These are phyloP conservation scores for Collybia sp. DNA, from an alignment of 768 basidiomycete genomes.

Conservation along the genomic window DNA sequence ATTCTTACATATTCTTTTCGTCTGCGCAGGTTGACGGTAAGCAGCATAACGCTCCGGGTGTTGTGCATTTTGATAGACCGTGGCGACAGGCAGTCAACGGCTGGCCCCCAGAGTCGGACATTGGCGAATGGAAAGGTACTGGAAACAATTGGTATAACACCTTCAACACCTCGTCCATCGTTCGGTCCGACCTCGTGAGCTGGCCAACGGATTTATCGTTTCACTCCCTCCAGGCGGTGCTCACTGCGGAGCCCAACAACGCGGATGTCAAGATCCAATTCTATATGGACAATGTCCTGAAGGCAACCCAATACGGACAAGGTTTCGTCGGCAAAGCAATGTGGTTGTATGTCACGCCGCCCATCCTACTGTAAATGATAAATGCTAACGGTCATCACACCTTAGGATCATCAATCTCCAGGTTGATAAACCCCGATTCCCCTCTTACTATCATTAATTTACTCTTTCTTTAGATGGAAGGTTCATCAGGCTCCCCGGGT, in stretches of 20 bases:
- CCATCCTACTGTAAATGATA: not conserved
- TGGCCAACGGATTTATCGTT: slow-evolving; percentile 41
- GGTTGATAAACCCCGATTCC: slow-evolving; percentile 10
- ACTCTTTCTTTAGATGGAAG: slow-evolving; percentile 32
- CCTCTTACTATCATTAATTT: not conserved
- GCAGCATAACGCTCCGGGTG: not conserved
- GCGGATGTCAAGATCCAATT: slow-evolving; percentile 35
- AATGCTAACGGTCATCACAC: not conserved
- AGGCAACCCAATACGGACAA: slow-evolving; percentile 32
- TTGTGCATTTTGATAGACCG: not conserved
- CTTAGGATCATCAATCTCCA: slow-evolving; percentile 38
- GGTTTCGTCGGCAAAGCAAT: slow-evolving; percentile 36
- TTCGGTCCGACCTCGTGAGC: slow-evolving; percentile 30
- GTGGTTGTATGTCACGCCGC: slow-evolving; percentile 30
- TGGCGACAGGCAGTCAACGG: slow-evolving; percentile 27
- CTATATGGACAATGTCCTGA: slow-evolving; percentile 32
- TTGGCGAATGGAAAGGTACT: slow-evolving; percentile 44
- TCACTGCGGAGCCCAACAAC: slow-evolving; percentile 31
- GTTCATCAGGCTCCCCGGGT: slow-evolving; percentile 38
- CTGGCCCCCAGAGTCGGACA: slow-evolving; percentile 40
- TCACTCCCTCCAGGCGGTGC: slow-evolving; percentile 35
- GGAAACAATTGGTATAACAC: slow-evolving; percentile 39
- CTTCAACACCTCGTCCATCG: slow-evolving; percentile 39
- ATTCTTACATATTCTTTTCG: not conserved
- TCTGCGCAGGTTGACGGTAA: slow-evolving; percentile 24